Percentiles rank a stretch among this genome's conserved stretches.
Conservation (phyloP, 257 asterid genomes). For the Solanum sitiens region DNA sequence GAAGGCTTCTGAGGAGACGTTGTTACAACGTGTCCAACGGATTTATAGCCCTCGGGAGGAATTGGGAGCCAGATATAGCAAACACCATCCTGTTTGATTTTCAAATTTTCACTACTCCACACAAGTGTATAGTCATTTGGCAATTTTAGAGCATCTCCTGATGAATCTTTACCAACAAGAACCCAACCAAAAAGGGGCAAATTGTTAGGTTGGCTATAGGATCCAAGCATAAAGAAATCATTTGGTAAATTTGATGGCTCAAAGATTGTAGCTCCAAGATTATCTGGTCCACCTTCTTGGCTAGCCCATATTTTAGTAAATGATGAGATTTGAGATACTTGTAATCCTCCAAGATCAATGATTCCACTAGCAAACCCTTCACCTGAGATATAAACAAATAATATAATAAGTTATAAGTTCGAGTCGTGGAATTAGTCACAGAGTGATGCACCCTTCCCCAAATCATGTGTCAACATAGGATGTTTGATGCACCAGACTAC, state of each 20-base stretch:
- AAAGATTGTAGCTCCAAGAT: constrained; percentile 59
- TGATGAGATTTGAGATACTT: constrained; percentile 33
- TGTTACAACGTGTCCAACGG: constrained; percentile 43
- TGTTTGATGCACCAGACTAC: neutral
- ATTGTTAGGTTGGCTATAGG: constrained; percentile 64
- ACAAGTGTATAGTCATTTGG: constrained; percentile 50
- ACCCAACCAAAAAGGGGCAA: constrained; percentile 50
- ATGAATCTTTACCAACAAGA: constrained; percentile 52
- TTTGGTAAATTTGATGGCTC: constrained; percentile 61
- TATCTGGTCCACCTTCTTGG: constrained; percentile 64
- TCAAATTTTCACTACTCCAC: constrained; percentile 38
- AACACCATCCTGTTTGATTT: constrained; percentile 27
- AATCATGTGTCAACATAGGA: neutral
- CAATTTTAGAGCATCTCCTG: constrained; percentile 18
- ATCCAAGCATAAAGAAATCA: constrained; percentile 65
- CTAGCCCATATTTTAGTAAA: constrained; percentile 50
- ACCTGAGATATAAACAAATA: constrained; percentile 14
- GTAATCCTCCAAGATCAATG: constrained; percentile 63
- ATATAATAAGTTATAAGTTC: neutral
- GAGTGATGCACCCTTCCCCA: neutral
- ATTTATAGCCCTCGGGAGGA: constrained; percentile 40
- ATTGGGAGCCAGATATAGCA: constrained; percentile 49
- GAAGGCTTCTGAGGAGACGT: constrained; percentile 36
- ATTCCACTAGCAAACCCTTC: constrained; percentile 45
- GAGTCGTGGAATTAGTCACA: neutral